These are phyloP conservation scores for Arachis stenosperma DNA, from an alignment of 306 rosid genomes.

Conservation along the genomic window DNA sequence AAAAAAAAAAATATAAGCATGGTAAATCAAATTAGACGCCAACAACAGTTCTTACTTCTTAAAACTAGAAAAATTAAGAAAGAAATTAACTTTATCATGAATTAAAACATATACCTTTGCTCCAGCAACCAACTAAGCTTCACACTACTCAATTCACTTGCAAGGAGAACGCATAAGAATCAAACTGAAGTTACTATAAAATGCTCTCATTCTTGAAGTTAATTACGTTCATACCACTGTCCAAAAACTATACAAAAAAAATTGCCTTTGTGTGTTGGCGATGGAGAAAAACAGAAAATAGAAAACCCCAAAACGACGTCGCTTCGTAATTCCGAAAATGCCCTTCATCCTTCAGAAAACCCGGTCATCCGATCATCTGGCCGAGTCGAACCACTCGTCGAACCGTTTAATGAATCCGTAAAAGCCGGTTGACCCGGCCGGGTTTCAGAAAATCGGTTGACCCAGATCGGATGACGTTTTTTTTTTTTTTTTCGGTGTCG, in stretches of 20 bases:
- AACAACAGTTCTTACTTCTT: not conserved
- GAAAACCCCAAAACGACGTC: constrained; percentile 7
- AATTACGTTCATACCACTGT: constrained; percentile 27
- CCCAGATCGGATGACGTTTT: no score
- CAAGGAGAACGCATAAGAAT: not conserved
- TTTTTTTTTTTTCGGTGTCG: no score
- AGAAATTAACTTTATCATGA: not conserved
- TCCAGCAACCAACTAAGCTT: not conserved
- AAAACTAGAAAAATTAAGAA: not conserved
- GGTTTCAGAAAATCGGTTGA: no score
- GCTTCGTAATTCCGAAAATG: not conserved
- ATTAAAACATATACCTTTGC: constrained; percentile 10
- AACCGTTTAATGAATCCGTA: no score
- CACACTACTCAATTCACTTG: constrained; percentile 2
- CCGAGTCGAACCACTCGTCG: no score
- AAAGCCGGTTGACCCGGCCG: no score
- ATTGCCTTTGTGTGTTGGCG: not conserved
- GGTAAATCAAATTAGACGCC: not conserved
- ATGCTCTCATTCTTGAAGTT: not conserved
- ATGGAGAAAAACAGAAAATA: not conserved
- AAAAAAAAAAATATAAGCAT: not conserved
- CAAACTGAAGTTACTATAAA: not conserved
- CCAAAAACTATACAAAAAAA: not conserved
- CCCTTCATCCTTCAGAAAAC: not conserved
- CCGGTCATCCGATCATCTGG: no score